A percentile compares a stretch with the other conserved stretches of the same genome.
Conservation (phyloP, 805 yeast genomes). For the Ogataea chonburiensis region DNA sequence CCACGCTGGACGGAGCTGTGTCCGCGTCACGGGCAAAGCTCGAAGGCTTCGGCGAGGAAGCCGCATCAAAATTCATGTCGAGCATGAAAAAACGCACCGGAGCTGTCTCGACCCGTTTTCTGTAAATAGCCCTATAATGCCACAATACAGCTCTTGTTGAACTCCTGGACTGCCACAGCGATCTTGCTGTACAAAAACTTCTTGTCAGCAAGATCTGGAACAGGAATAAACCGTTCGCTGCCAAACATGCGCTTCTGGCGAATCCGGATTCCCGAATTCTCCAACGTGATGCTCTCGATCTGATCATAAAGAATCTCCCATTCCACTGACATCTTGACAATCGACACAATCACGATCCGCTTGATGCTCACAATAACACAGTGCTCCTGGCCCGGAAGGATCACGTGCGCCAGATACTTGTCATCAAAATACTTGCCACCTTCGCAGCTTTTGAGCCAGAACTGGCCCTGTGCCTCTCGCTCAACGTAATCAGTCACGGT, state of each 20-base stretch:
- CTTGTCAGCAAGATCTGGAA: slow-evolving; percentile 65
- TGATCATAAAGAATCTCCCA: slow-evolving; percentile 73
- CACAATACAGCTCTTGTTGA: slow-evolving; percentile 50
- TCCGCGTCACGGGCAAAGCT: slow-evolving; percentile 42
- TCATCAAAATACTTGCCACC: slow-evolving; percentile 78
- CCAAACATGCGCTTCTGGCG: slow-evolving; percentile 45
- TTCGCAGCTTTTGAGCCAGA: slow-evolving; percentile 79
- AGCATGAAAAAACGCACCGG: slow-evolving; percentile 48
- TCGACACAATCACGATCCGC: slow-evolving; percentile 64
- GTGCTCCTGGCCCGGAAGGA: slow-evolving; percentile 76
- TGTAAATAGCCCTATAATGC: slow-evolving; percentile 19
- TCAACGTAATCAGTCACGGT: slow-evolving; percentile 72
- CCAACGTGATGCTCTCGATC: slow-evolving; percentile 70
- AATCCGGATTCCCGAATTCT: slow-evolving; percentile 74
- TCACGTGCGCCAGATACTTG: slow-evolving; percentile 78
- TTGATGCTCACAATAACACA: slow-evolving; percentile 74
- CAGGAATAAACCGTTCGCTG: slow-evolving; percentile 63
- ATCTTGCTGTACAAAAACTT: slow-evolving; percentile 68
- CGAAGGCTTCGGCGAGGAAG: slow-evolving; percentile 53
- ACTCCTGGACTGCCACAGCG: slow-evolving; percentile 77
- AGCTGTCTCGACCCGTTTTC: slow-evolving; percentile 7
- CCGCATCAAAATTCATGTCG: slow-evolving; percentile 42
- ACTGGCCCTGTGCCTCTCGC: slow-evolving; percentile 92
- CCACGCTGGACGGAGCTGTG: slow-evolving; percentile 45
- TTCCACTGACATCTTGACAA: slow-evolving; percentile 55